Conservation (phyloP, 2,329 filamentous ascomycete species). For the Aspergillus awamori region DNA sequence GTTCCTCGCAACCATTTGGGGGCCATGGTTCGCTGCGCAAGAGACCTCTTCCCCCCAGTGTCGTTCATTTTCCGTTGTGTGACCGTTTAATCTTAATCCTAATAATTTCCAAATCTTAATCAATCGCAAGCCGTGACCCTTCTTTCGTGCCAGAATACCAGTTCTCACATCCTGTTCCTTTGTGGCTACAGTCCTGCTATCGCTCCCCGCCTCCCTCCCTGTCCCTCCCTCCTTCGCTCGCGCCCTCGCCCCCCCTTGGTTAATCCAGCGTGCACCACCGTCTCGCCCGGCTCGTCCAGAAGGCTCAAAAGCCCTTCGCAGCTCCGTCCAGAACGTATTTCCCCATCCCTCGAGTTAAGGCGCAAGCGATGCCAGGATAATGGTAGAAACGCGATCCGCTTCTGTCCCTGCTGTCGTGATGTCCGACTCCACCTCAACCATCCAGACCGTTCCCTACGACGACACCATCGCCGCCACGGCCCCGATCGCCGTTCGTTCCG, state of each 20-base stretch:
- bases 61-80: slow-evolving; percentile 17
- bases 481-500: slow-evolving; percentile 31
- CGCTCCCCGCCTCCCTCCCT: slow-evolving; percentile 14
- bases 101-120: slow-evolving; percentile 1
- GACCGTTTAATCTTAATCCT: slow-evolving; percentile 9
- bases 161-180: slow-evolving; percentile 16
- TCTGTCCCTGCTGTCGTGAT: slow-evolving; percentile 30
- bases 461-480: slow-evolving; percentile 28
- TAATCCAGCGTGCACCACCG: background rate
- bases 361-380: slow-evolving; percentile 42
- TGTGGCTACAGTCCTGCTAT: slow-evolving; percentile 4
- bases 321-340: background rate
- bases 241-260: background rate
- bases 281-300: background rate
- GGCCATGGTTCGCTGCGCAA: slow-evolving; percentile 21
- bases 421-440: slow-evolving; percentile 30
- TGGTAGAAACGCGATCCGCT: slow-evolving; percentile 35
- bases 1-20: slow-evolving; percentile 16
- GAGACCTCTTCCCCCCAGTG: slow-evolving; percentile 12
- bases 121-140: slow-evolving; percentile 9
- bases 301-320: background rate
- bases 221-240: background rate
- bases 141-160: slow-evolving; percentile 13
- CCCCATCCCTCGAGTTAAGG: background rate
- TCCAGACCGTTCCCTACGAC: slow-evolving; percentile 32